Percentiles rank a stretch among this genome's conserved stretches.
Conservation (phyloP, 495 filamentous ascomycete genomes). For the Elaphomyces granulatus region DNA sequence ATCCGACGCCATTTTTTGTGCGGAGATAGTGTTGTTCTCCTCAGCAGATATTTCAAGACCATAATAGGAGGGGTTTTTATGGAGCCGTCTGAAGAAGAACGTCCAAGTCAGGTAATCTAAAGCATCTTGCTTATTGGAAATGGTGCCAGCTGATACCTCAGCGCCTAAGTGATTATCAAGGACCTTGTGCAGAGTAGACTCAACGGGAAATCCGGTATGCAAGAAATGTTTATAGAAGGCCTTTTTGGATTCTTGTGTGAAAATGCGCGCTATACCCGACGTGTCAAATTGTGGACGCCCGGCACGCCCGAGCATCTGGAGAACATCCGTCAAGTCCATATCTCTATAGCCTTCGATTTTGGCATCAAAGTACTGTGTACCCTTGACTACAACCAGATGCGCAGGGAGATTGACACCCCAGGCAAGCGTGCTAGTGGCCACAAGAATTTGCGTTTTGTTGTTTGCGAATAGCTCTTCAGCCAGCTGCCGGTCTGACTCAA, state of each 20-base stretch:
- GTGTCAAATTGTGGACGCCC: constrained; percentile 94
- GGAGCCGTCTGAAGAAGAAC: constrained; percentile 93
- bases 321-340: constrained; percentile 96
- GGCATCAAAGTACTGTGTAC: constrained; percentile 95
- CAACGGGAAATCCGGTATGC: constrained; percentile 95
- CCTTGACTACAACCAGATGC: constrained; percentile 94
- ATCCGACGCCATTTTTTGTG: constrained; percentile 72
- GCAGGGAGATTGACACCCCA: constrained; percentile 99
- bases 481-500: constrained; percentile 83
- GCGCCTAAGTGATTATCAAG: constrained; percentile 94
- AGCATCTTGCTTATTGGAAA: constrained; percentile 88
- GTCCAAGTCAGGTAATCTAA: constrained; percentile 98
- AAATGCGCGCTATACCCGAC: constrained; percentile 89
- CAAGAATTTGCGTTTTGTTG: constrained; percentile 94
- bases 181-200: constrained; percentile 90
- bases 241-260: constrained; percentile 95
- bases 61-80: constrained; percentile 98
- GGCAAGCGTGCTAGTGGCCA: constrained; percentile 92
- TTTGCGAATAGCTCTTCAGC: constrained; percentile 90
- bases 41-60: constrained; percentile 88
- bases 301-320: constrained; percentile 96
- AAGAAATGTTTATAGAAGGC: constrained; percentile 99
- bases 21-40: constrained; percentile 78
- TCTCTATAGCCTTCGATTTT: constrained; percentile 97
- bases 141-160: constrained; percentile 86